Evolutionary conservation across 2,329 filamentous ascomycete species (phyloP).

Genomic region (Cladophialophora chaetospira): DNA sequence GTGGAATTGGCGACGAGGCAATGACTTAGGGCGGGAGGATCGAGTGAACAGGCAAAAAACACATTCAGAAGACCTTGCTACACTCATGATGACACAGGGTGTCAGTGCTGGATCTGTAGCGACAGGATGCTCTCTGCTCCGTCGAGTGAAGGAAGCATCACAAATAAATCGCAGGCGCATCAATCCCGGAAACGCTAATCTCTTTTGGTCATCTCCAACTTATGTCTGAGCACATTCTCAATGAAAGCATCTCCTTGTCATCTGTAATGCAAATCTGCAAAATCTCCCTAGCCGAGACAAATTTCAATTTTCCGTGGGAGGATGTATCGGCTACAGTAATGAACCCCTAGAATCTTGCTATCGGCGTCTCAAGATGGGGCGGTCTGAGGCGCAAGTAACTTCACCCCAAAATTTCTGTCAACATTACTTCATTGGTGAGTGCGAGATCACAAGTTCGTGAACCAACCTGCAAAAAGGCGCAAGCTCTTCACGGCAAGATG

Average conservation of each 20-base stretch:
- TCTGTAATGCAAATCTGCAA: too few species aligned
- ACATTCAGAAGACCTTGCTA: constrained; percentile 53
- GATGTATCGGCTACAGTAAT: too few species aligned
- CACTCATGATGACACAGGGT: constrained; percentile 51
- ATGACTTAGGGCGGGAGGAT: constrained; percentile 42
- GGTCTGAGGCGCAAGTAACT: not conserved
- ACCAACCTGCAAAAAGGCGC: not conserved
- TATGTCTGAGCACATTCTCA: constrained; percentile 13
- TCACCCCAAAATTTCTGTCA: not conserved
- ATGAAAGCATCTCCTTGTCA: too few species aligned
- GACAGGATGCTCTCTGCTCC: too few species aligned
- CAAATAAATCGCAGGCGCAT: not conserved
- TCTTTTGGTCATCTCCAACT: constrained; percentile 6
- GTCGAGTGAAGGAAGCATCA: constrained; percentile 2
- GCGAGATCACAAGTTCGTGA: not conserved
- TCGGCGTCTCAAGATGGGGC: not conserved
- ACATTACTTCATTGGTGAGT: too few species aligned
- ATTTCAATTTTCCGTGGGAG: too few species aligned
- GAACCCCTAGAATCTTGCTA: not conserved
- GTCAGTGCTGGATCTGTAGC: too few species aligned
- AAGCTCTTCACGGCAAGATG: constrained; percentile 2
- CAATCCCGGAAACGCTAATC: constrained; percentile 7
- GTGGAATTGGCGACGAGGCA: constrained; percentile 54
- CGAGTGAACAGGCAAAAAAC: constrained; percentile 53
- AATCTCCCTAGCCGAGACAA: too few species aligned